These are phyloP conservation scores for Skeletonema potamos DNA, from an alignment of 108 stramenopile species.

Conservation along the genomic window DNA sequence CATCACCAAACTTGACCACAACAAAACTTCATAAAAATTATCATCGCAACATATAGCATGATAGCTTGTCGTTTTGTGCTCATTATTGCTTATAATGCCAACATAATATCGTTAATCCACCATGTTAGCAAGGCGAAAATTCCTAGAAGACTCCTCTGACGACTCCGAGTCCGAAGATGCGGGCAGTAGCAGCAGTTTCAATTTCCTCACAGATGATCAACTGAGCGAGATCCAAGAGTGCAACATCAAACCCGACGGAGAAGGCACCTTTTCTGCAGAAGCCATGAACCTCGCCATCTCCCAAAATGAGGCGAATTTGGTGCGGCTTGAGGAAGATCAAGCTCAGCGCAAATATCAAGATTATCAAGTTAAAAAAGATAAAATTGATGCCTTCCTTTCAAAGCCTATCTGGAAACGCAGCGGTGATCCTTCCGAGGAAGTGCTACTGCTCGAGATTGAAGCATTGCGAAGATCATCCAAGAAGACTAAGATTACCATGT, in stretches of 20 bases:
- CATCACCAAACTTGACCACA: too few species aligned
- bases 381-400: neutral
- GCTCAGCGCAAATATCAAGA: neutral
- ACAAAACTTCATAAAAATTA: too few species aligned
- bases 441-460: slow-evolving; percentile 18
- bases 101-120: too few species aligned
- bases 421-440: slow-evolving; percentile 10
- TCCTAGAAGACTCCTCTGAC: slow-evolving; percentile 30
- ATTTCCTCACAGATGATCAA: slow-evolving; percentile 11
- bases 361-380: slow-evolving; percentile 5
- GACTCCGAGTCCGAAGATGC: slow-evolving; percentile 9
- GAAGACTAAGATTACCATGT: slow-evolving; percentile 10
- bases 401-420: slow-evolving; percentile 8
- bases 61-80: too few species aligned
- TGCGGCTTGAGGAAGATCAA: neutral
- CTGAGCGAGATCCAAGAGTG: slow-evolving; percentile 7
- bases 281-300: slow-evolving; percentile 14
- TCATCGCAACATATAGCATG: too few species aligned
- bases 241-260: slow-evolving; percentile 3
- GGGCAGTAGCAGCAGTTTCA: neutral
- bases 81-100: too few species aligned
- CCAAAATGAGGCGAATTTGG: neutral
- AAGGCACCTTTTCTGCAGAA: slow-evolving; percentile 12
- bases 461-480: slow-evolving; percentile 9
- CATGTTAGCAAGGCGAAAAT: slow-evolving; percentile 26